Evolutionary conservation across 768 basidiomycete species (phyloP).

Genomic region (Gymnopilus dilepis): DNA sequence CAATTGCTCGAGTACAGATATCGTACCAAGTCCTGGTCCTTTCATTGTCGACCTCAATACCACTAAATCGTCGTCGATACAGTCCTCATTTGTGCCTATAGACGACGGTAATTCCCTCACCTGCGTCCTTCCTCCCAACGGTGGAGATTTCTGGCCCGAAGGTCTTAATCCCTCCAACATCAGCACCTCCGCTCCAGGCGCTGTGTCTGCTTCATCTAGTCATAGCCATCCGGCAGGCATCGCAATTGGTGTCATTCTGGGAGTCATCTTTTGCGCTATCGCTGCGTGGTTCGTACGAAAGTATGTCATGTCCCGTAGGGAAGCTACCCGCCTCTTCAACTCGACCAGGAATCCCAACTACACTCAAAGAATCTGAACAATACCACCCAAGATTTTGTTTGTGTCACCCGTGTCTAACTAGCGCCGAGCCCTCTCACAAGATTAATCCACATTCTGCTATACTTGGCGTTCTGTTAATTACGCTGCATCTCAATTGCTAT

Average conservation of each 20-base stretch:
- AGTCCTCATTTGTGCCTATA: conserved; percentile 57
- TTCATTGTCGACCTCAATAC: conserved; percentile 61
- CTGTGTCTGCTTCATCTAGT: conserved; percentile 1
- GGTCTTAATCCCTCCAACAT: conserved; percentile 52
- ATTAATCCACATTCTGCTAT: background rate
- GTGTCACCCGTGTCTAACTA: background rate
- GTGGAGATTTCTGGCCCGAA: conserved; percentile 77
- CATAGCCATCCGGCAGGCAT: conserved; percentile 49
- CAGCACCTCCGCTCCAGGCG: conserved; percentile 23
- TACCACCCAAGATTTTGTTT: background rate
- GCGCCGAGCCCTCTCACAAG: background rate
- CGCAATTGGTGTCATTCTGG: conserved; percentile 55
- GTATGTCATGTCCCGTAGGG: conserved; percentile 43
- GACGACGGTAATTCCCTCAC: conserved; percentile 61
- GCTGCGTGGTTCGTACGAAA: conserved; percentile 54
- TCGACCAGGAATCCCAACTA: conserved; percentile 27
- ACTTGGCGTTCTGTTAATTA: background rate
- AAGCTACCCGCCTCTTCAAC: conserved; percentile 28
- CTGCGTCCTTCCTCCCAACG: conserved; percentile 69
- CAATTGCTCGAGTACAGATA: conserved; percentile 59
- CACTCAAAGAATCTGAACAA: conserved; percentile 25
- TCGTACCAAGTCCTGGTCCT: conserved; percentile 57
- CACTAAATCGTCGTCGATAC: conserved; percentile 47
- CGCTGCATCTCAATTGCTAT: background rate
- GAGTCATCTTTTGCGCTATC: conserved; percentile 45